Base-by-base conservation (phyloP, 2,329 filamentous ascomycete genomes). In the Alternaria arbusti region DNA sequence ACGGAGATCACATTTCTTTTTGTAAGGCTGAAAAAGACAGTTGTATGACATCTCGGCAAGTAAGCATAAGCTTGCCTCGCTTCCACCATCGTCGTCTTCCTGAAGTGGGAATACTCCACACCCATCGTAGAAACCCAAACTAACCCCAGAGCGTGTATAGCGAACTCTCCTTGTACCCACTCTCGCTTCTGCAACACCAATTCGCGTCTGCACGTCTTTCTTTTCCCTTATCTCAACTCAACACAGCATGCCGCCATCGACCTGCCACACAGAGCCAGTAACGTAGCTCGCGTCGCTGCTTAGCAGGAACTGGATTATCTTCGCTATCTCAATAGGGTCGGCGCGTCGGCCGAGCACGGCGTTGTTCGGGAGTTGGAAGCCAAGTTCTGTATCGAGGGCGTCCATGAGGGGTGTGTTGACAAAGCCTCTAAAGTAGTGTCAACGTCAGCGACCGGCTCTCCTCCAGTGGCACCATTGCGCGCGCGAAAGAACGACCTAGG, bases 241-340 rank as follows among this genome's bases (percentile, higher is more conserved):
- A 43, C 67, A 67, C 46, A 68, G 57, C 63, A 58, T 54, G 17
- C 68, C 68, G 22, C 68, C 60, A 49, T 72, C 67, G 49, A 70
- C 60, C 36, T 65, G 64, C 64, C 68, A 68, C 57, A 69, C 32
- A 20, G 59, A 51, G n/a, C 67, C 70, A 13, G 67, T 69, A 3
- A 61, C 57, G 28, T 63, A 72, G 62, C 62, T 68, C 30, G 68
- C 71, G 26, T 71, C 66, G 36, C 61, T 67, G 12, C 62, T 65
- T 12, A 69, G 56, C 59, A 73, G 47, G 61, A 70, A 69, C 15
- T 30, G 43, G 17, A 69, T 66, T 3, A 67, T 54, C 52, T 62
- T 67, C 6, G 69, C 67, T n/a, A 68, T 60, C 43, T 71, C 67
- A 7, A 68, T 63, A 4, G 68, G 62, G 15, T 47, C 26, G 10